Percentiles rank a stretch among this genome's conserved stretches.
phyloP scores from a whole-genome alignment of 306 rosid species.

The apple (Malus domestica) region DNA sequence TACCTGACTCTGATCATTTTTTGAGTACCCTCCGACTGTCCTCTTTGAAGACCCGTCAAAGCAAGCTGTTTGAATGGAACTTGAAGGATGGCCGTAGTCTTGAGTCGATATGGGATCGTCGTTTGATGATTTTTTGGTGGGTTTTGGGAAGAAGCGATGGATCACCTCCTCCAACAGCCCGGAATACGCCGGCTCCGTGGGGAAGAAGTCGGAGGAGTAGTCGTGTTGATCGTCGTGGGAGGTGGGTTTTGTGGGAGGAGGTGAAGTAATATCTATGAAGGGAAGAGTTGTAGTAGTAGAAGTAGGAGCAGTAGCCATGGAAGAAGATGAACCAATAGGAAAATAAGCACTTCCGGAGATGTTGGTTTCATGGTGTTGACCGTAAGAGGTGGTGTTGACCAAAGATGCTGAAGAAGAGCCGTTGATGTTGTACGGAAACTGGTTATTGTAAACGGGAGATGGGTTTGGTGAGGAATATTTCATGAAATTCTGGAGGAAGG shows the following conservation, averaged over 20 bases:
- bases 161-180: conserved; percentile 79
- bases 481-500: conserved; percentile 43
- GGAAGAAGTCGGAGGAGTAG: conserved; percentile 35
- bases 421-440: background rate
- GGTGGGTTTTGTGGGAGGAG: background rate
- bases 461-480: conserved; percentile 18
- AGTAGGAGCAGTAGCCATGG: background rate
- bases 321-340: background rate
- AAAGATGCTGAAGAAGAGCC: background rate
- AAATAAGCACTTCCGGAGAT: background rate
- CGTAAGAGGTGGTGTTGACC: background rate
- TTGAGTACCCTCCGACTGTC: background rate
- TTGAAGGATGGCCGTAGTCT: background rate
- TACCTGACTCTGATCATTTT: background rate
- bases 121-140: conserved; percentile 11
- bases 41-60: background rate
- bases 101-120: background rate
- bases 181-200: conserved; percentile 46
- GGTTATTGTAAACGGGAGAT: conserved; percentile 12
- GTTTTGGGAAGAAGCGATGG: conserved; percentile 41
- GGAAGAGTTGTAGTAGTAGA: background rate
- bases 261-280: background rate
- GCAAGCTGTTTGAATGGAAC: background rate
- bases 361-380: conserved; percentile 5
- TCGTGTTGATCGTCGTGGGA: background rate